These are phyloP conservation scores for Aspergillus awamori DNA, from an alignment of 2,329 filamentous ascomycete species.

Conservation along the genomic window DNA sequence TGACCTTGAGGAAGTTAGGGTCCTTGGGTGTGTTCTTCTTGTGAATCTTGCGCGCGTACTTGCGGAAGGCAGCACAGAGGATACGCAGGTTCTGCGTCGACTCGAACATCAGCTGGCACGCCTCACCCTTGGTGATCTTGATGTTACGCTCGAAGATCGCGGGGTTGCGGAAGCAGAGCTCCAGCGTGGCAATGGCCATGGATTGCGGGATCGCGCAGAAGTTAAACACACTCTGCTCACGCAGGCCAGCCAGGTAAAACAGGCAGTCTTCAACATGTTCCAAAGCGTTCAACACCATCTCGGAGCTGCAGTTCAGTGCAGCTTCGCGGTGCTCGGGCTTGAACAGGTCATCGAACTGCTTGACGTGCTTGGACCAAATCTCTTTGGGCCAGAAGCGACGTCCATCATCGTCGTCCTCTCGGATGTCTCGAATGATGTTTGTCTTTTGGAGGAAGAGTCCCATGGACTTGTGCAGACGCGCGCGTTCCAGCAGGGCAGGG, in stretches of 20 bases:
- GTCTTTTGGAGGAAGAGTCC: slow-evolving; percentile 97
- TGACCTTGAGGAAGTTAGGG: slow-evolving; percentile 90
- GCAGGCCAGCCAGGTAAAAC: slow-evolving; percentile 95
- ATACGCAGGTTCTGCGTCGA: slow-evolving; percentile 86
- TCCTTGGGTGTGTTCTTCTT: slow-evolving; percentile 93
- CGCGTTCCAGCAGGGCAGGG: slow-evolving; percentile 75
- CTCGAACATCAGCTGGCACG: slow-evolving; percentile 87
- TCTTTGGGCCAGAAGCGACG: slow-evolving; percentile 93
- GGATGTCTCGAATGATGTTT: slow-evolving; percentile 96
- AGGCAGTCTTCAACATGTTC: slow-evolving; percentile 87
- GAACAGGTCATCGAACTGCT: slow-evolving; percentile 87
- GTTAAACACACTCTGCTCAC: slow-evolving; percentile 98
- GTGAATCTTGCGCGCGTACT: slow-evolving; percentile 78
- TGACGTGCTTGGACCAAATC: slow-evolving; percentile 95
- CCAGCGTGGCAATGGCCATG: slow-evolving; percentile 96
- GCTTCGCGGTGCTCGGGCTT: slow-evolving; percentile 74
- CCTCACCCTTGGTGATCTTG: slow-evolving; percentile 95
- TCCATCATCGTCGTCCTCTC: slow-evolving; percentile 84
- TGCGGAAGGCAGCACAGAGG: slow-evolving; percentile 79
- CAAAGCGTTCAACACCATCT: slow-evolving; percentile 91
- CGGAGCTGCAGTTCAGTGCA: slow-evolving; percentile 82
- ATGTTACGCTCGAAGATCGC: slow-evolving; percentile 82
- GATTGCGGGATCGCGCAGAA: slow-evolving; percentile 95
- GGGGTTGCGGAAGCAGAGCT: slow-evolving; percentile 89
- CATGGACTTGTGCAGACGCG: slow-evolving; percentile 89